Evolutionary conservation across 441 rosid species (phyloP).

Genomic region (Populus trichocarpa): DNA sequence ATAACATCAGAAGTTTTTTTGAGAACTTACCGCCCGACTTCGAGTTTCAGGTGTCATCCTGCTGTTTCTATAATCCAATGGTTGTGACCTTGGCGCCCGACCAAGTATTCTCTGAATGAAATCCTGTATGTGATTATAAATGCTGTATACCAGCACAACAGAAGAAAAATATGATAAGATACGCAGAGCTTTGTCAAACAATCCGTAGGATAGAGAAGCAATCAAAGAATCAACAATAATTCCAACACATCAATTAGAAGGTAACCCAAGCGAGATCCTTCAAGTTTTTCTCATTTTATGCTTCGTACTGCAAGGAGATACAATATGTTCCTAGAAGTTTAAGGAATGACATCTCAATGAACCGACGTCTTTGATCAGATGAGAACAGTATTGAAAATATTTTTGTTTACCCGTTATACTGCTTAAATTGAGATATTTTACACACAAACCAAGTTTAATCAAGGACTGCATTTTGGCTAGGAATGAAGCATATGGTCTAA

Average conservation of each 20-base stretch:
- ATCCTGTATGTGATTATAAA: slow-evolving; percentile 67
- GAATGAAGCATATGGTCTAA: neutral
- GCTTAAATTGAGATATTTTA: neutral
- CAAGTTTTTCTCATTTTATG: too few species aligned
- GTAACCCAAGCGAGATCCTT: neutral
- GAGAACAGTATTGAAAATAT: neutral
- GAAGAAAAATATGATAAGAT: neutral
- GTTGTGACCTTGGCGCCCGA: slow-evolving; percentile 30
- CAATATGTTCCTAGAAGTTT: neutral
- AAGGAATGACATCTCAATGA: neutral
- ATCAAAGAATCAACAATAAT: neutral
- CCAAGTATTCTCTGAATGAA: slow-evolving; percentile 46
- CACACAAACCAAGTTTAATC: neutral
- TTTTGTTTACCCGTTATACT: neutral
- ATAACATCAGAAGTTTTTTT: neutral
- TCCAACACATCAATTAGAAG: neutral
- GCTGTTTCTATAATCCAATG: slow-evolving; percentile 28
- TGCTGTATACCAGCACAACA: slow-evolving; percentile 46
- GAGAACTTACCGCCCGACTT: too few species aligned
- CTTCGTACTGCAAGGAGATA: too few species aligned
- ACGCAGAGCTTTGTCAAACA: neutral
- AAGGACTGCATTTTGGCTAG: neutral
- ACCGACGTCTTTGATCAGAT: neutral
- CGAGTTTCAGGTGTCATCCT: slow-evolving; percentile 12
- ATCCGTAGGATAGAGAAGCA: too few species aligned